Evolutionary conservation across 306 rosid genomes (phyloP), one percentile per base, ranked within the genome.

Genomic region (Abrus pulchellus): DNA sequence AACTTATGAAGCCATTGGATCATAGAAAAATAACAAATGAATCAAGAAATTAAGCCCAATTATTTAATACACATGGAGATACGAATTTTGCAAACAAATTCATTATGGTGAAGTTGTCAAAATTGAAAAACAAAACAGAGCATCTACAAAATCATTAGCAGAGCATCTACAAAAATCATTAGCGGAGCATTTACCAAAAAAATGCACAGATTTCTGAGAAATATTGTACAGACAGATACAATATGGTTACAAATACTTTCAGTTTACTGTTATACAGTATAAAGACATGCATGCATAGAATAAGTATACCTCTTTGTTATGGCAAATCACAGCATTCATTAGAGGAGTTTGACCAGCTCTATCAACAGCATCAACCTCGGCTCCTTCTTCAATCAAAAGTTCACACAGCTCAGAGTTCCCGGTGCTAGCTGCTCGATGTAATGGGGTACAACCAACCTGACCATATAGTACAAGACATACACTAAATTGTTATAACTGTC

Each of bases 351-450:
- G 97, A 54, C 97, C 97, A 76, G 85, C 81, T 82, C 79, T 90
- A 68, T 94, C 98, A 71, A 73, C 87, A 50, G 89, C 87, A 78
- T 95, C 99, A 76, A 95, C 83, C 59, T 95, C 96, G n/a, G 99
- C 99, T 45, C 98, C 99, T 89, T 95, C 97, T 88, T 95, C 99
- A 62, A 95, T 89, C 48, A 95, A 78, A 86, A 89, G 69, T 65
- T 95, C 99, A 74, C 99, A 95, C 83, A 95, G 2, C 68, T 91
- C 92, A 48, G 94, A 87, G 41, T 90, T 90, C 65, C 97, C 98
- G 2, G 92, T 93, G 92, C 98, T 85, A 56, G 98, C 97, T 43
- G 99, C 98, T 12, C 99, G 85, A 79, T 95, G 98, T 90, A 95
- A 86, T 9, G 99, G 98, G 70, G 99, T 95, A 86, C 92, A 87